These are phyloP conservation scores for Eucalyptus urophylla DNA, from an alignment of 345 rosid genomes.

Conservation along the genomic window DNA sequence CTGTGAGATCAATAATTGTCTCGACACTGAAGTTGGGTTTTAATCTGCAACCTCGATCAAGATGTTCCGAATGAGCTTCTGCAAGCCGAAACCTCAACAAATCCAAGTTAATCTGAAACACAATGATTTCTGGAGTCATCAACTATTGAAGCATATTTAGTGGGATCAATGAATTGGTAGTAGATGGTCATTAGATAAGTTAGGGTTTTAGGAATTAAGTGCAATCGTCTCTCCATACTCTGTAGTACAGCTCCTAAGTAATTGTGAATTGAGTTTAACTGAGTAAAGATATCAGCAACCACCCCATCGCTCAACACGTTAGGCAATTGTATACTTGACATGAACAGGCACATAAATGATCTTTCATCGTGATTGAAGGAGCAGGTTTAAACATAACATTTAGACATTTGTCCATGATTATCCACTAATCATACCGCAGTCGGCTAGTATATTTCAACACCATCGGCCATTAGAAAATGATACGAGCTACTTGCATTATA, in stretches of 20 bases:
- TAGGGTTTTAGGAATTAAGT: not conserved
- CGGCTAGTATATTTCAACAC: not conserved
- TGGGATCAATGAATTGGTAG: not conserved
- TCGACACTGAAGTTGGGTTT: conserved; percentile 51
- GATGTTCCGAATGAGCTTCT: conserved; percentile 55
- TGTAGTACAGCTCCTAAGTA: not conserved
- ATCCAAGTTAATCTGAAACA: conserved; percentile 43
- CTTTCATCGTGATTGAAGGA: not conserved
- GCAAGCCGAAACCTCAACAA: conserved; percentile 42
- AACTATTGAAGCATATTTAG: not conserved
- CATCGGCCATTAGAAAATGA: not conserved
- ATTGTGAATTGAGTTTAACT: not conserved
- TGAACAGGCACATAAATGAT: not conserved
- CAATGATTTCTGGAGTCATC: not conserved
- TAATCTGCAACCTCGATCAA: conserved; percentile 58
- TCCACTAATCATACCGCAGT: not conserved
- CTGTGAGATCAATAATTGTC: conserved; percentile 47
- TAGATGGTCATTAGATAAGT: not conserved
- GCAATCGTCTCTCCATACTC: not conserved
- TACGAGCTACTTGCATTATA: not conserved
- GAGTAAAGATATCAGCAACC: not conserved
- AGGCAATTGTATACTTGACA: not conserved
- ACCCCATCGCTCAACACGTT: not conserved
- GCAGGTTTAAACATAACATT: not conserved
- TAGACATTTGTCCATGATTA: not conserved